Evolutionary conservation across 2,329 filamentous ascomycete genomes (phyloP).

Genomic region (Akanthomyces dipterigenus): DNA sequence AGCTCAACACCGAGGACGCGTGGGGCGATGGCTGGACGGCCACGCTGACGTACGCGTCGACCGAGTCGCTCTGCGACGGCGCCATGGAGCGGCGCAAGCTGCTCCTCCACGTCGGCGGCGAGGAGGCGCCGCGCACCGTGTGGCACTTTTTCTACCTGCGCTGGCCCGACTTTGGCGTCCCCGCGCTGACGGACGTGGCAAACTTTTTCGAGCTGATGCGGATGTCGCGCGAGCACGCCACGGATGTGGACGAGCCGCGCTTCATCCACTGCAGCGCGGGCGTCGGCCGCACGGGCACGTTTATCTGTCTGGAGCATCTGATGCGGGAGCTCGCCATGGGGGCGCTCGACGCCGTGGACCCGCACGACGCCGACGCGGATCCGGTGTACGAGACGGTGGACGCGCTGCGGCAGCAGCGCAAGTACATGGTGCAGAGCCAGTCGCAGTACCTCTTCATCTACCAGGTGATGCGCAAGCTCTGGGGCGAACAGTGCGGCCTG

Average conservation of each 20-base stretch:
- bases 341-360: conserved; percentile 42
- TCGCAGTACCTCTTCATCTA: conserved; percentile 84
- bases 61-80: conserved; percentile 48
- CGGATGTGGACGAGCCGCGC: conserved; percentile 51
- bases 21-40: conserved; percentile 63
- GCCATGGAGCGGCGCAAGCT: conserved; percentile 72
- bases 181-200: conserved; percentile 58
- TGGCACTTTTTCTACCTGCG: conserved; percentile 80
- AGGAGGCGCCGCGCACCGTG: conserved; percentile 50
- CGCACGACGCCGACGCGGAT: conserved; percentile 38
- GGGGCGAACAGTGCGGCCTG: conserved; percentile 56
- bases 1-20: conserved; percentile 56
- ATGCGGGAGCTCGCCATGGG: conserved; percentile 74
- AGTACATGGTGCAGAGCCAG: conserved; percentile 92
- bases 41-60: conserved; percentile 58
- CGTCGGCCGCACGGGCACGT: conserved; percentile 89
- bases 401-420: conserved; percentile 73
- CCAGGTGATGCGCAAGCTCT: conserved; percentile 69
- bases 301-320: conserved; percentile 92
- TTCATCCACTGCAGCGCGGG: conserved; percentile 87
- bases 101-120: conserved; percentile 44
- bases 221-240: conserved; percentile 54
- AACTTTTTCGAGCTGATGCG: conserved; percentile 64
- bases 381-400: conserved; percentile 76
- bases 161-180: conserved; percentile 89